These are phyloP conservation scores for Mycena sp. DNA, from an alignment of 1,284 basidiomycete species.

Conservation along the genomic window DNA sequence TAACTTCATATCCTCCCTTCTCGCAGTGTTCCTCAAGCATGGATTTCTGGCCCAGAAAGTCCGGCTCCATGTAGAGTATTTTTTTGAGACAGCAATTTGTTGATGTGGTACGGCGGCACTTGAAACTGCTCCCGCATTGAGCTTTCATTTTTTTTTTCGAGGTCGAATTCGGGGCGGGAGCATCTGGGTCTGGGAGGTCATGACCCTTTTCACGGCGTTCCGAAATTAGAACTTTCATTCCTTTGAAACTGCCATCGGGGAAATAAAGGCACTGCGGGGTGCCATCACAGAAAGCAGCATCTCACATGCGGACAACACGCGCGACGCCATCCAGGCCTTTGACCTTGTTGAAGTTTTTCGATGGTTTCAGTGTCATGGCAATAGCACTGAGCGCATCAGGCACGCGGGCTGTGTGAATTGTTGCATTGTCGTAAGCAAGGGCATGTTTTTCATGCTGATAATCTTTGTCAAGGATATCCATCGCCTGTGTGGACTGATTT, in stretches of 20 bases:
- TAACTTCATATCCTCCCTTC: slow-evolving; percentile 6
- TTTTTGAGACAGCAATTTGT: slow-evolving; percentile 10
- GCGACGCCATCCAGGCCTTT: slow-evolving; percentile 3
- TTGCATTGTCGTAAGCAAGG: slow-evolving; percentile 11
- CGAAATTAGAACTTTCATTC: slow-evolving; percentile 2
- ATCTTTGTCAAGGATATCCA: slow-evolving; percentile 4
- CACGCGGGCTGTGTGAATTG: background rate
- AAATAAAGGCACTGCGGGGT: slow-evolving; percentile 10
- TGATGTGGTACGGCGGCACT: slow-evolving; percentile 4
- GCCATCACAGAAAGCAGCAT: slow-evolving; percentile 9
- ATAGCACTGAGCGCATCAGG: slow-evolving; percentile 1
- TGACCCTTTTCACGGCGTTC: slow-evolving; percentile 16
- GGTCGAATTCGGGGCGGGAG: background rate
- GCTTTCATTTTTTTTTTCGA: slow-evolving; percentile 5
- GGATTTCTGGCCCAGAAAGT: slow-evolving; percentile 17
- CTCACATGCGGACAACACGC: slow-evolving; percentile 1
- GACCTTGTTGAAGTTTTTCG: slow-evolving; percentile 19
- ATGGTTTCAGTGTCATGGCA: slow-evolving; percentile 10
- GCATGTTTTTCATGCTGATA: slow-evolving; percentile 2
- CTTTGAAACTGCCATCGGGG: slow-evolving; percentile 15
- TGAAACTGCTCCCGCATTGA: slow-evolving; percentile 1
- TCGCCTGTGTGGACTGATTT: background rate
- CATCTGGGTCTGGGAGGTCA: slow-evolving; percentile 5
- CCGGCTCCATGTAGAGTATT: slow-evolving; percentile 8
- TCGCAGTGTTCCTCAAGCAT: slow-evolving; percentile 12